Percentiles rank a stretch among this genome's conserved stretches.
Evolutionary conservation across 768 basidiomycete species (phyloP).

Genomic region (Sarcodon sp.): DNA sequence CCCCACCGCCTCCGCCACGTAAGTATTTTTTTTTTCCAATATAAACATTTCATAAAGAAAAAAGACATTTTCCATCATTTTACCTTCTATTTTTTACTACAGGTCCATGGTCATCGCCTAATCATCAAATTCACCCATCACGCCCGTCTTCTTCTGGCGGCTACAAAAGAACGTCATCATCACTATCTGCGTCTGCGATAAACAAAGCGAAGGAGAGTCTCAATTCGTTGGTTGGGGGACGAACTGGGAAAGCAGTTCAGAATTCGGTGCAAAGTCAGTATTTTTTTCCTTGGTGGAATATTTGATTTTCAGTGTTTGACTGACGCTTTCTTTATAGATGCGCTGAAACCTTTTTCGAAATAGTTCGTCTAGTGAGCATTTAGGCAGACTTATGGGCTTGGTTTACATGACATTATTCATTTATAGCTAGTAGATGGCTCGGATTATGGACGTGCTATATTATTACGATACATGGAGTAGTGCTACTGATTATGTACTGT

Average conservation of each 20-base stretch:
- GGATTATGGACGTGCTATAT: too few species aligned
- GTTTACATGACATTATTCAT: neutral
- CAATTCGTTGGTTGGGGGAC: slow-evolving; percentile 42
- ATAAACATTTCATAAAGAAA: slow-evolving; percentile 5
- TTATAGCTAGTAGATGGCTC: neutral
- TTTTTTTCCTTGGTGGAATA: neutral
- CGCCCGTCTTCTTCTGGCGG: slow-evolving; percentile 11
- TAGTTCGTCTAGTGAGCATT: neutral
- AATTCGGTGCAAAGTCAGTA: neutral
- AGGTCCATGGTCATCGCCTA: neutral
- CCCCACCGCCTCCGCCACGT: slow-evolving; percentile 25
- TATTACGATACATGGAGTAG: too few species aligned
- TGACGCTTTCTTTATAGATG: neutral
- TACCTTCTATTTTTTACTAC: neutral
- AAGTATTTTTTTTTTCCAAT: slow-evolving; percentile 11
- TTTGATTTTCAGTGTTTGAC: neutral
- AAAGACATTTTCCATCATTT: neutral
- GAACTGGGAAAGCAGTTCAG: slow-evolving; percentile 13
- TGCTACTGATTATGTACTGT: too few species aligned
- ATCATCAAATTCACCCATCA: neutral
- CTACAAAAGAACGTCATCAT: slow-evolving; percentile 10
- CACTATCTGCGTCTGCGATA: slow-evolving; percentile 13
- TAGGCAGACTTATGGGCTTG: neutral
- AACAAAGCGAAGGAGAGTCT: slow-evolving; percentile 35
- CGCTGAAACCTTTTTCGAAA: neutral